phyloP scores from a whole-genome alignment of 208 protist species.

The Lotmaria passim region DNA sequence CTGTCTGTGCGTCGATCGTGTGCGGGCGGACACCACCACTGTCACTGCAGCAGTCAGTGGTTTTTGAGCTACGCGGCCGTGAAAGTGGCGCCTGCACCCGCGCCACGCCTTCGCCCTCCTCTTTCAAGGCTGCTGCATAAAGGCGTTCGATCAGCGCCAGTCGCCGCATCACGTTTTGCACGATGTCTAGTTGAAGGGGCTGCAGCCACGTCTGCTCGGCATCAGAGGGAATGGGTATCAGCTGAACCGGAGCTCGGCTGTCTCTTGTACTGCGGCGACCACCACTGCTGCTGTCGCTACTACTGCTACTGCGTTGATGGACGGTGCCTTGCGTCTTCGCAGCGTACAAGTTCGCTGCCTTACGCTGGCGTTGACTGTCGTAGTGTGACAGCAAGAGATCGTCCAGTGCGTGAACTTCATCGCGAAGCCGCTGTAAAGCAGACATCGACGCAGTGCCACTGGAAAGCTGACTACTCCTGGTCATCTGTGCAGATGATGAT shows the following conservation, averaged over 20 bases:
- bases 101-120: not conserved
- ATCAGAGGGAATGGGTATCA: slow-evolving; percentile 9
- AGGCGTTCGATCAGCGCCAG: not conserved
- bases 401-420: slow-evolving; percentile 13
- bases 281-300: not conserved
- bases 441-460: no score
- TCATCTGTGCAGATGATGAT: not conserved
- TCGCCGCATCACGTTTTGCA: not conserved
- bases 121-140: not conserved
- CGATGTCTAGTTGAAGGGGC: slow-evolving; percentile 21
- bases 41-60: not conserved
- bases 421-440: not conserved
- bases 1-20: not conserved
- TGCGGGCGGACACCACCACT: not conserved
- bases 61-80: not conserved
- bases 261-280: not conserved
- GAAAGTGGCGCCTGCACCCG: not conserved
- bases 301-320: not conserved
- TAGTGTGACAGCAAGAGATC: slow-evolving; percentile 16
- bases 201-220: slow-evolving; percentile 22
- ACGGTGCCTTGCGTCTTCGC: not conserved
- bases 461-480: no score
- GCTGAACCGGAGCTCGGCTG: slow-evolving; percentile 11
- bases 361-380: not conserved
- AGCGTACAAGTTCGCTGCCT: no score